Percentiles rank a stretch among this genome's conserved stretches.
phyloP scores from a whole-genome alignment of 306 rosid genomes.

The Lotus japonicus region DNA sequence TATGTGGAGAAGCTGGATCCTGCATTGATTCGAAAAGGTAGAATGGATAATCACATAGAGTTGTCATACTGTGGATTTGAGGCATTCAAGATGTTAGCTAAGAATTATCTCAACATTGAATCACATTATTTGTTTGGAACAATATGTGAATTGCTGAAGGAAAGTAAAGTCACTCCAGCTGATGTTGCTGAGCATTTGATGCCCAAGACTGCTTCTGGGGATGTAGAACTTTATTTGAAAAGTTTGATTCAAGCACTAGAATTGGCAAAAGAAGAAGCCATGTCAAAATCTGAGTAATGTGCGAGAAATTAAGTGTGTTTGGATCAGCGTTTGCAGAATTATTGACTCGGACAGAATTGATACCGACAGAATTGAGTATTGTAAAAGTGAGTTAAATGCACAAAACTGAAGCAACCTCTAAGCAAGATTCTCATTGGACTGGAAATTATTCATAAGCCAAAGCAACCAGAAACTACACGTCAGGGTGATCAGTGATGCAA shows the following conservation, averaged over 20 bases:
- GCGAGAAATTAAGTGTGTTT: not conserved
- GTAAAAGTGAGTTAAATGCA: no score
- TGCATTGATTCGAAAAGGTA: constrained; percentile 71
- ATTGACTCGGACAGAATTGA: no score
- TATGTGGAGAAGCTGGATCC: constrained; percentile 76
- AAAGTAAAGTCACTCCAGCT: constrained; percentile 54
- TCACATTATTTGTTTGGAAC: constrained; percentile 35
- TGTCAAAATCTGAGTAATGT: constrained; percentile 25
- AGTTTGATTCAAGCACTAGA: constrained; percentile 52
- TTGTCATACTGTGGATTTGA: constrained; percentile 58
- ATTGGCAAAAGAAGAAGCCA: constrained; percentile 29
- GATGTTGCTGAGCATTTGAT: constrained; percentile 87
- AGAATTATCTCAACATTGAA: constrained; percentile 50
- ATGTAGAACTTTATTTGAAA: constrained; percentile 25
- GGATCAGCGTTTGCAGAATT: no score
- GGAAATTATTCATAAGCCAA: not conserved
- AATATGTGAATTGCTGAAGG: constrained; percentile 31
- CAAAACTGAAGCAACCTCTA: not conserved
- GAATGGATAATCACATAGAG: constrained; percentile 86
- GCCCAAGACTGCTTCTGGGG: constrained; percentile 45
- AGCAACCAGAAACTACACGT: not conserved
- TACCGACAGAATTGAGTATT: no score
- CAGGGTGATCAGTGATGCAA: constrained; percentile 12
- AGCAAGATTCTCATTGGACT: constrained; percentile 7
- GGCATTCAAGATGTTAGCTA: constrained; percentile 59